Percentiles rank a stretch among this genome's conserved stretches.
These are phyloP conservation scores for Polychytrium aggregatum DNA, from an alignment of 192 early-diverging fungal species.

Conservation along the genomic window DNA sequence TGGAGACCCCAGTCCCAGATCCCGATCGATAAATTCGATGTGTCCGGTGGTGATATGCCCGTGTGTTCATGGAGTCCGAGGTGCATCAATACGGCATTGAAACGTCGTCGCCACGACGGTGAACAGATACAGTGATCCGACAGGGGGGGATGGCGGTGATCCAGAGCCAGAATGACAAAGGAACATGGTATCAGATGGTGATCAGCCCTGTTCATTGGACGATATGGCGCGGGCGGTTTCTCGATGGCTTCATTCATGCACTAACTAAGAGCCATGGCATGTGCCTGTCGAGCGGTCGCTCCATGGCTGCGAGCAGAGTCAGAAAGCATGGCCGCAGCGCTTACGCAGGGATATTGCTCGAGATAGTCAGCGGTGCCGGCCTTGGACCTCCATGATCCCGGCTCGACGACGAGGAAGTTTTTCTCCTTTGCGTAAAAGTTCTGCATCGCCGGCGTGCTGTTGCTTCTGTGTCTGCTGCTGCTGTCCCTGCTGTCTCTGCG, in stretches of 20 bases:
- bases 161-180: not conserved
- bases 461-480: not conserved
- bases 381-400: slow-evolving; percentile 67
- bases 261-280: slow-evolving; percentile 11
- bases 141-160: too few species aligned
- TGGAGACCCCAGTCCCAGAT: too few species aligned
- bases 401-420: slow-evolving; percentile 78
- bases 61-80: too few species aligned
- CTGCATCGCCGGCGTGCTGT: not conserved
- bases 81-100: too few species aligned
- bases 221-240: not conserved
- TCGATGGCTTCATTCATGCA: not conserved
- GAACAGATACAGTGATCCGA: too few species aligned
- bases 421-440: slow-evolving; percentile 38
- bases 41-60: too few species aligned
- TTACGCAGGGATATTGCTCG: slow-evolving; percentile 53
- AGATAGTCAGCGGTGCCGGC: slow-evolving; percentile 72
- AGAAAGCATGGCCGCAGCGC: too few species aligned
- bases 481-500: too few species aligned
- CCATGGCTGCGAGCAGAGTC: too few species aligned
- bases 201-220: not conserved
- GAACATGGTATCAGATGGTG: not conserved
- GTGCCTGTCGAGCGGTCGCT: too few species aligned
- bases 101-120: too few species aligned
- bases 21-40: too few species aligned